phyloP scores from a whole-genome alignment of 2,329 filamentous ascomycete species.

The Capronia americana region DNA sequence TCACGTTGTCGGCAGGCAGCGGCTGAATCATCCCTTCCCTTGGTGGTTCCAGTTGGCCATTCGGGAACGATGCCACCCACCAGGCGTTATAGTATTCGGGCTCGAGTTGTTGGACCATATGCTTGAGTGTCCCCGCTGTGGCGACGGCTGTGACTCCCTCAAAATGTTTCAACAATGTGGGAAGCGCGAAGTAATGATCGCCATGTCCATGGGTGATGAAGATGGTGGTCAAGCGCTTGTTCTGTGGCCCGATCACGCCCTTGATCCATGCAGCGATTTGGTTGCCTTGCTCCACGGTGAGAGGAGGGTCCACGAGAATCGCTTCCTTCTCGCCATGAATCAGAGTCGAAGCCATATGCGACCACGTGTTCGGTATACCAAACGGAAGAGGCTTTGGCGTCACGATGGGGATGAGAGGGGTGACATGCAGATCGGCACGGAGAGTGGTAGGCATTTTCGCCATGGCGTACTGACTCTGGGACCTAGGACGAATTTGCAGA shows the following conservation, averaged over 20 bases:
- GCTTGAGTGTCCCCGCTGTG: background rate
- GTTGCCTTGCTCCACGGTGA: background rate
- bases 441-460: slow-evolving; percentile 3
- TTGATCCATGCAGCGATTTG: background rate
- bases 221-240: background rate
- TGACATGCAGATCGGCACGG: slow-evolving; percentile 2
- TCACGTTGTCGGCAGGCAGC: background rate
- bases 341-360: slow-evolving; percentile 5
- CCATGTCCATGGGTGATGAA: slow-evolving; percentile 7
- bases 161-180: background rate
- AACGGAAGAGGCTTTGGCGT: slow-evolving; percentile 4
- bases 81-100: background rate
- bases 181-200: background rate
- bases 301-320: background rate
- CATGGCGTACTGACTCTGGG: background rate
- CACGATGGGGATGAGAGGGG: background rate
- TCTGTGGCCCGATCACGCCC: background rate
- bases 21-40: background rate
- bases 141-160: background rate
- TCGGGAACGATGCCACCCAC: background rate
- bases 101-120: slow-evolving; percentile 1
- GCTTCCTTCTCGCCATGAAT: slow-evolving; percentile 3
- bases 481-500: no score
- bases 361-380: slow-evolving; percentile 4
- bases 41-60: background rate